Evolutionary conservation across 2,329 filamentous ascomycete genomes (phyloP), one percentile per base, ranked within the genome.

Genomic region (Allantophomopsis cytisporea): DNA sequence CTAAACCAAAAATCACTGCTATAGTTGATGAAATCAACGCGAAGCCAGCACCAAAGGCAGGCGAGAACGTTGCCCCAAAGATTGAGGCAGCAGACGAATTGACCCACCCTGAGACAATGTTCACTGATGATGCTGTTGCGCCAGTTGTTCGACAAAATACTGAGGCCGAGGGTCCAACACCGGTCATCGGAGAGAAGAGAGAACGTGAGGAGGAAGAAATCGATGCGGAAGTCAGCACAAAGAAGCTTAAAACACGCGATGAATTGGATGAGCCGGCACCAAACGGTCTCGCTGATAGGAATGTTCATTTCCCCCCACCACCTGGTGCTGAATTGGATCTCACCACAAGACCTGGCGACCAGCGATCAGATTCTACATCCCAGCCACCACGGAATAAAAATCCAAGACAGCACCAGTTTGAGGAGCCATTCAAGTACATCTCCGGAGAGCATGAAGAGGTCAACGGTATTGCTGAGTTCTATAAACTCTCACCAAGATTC

Each of bases 341-440:
- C 2, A 52, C 44, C 7, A 50, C 49, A 34, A 41, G 51, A 37
- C 45, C 48, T 35, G 51, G 47, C 8, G 47, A 53, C 35, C 40
- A 46, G 20, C 44, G 45, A 10, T 20, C 44, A 11, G 46, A 50
- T 20, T 32, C 48, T 36, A 40, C 38, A 28, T 30, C 42, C 35
- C 36, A 36, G 15, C 31, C 43, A 28, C 16, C 18, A 4, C 35
- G 41, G 14, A 44, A 43, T n/a, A 45, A 48, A 15, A 57, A 59
- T 43, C 60, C 52, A 56, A 61, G 55, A 56, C 58, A 63, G 53
- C 62, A 61, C 49, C 68, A 68, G 55, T 59, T 78, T 47, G 91
- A 96, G 59, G 91, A 98, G 58, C 84, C 88, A 4, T 98, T 94
- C 71, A 95, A 94, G 57, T 98, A 87, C 56, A 72, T 98, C 32